A percentile compares a stretch with the other conserved stretches of the same genome.
Evolutionary conservation across 1,284 basidiomycete genomes (phyloP).

Genomic region (Cystobasidiaceae sp.): DNA sequence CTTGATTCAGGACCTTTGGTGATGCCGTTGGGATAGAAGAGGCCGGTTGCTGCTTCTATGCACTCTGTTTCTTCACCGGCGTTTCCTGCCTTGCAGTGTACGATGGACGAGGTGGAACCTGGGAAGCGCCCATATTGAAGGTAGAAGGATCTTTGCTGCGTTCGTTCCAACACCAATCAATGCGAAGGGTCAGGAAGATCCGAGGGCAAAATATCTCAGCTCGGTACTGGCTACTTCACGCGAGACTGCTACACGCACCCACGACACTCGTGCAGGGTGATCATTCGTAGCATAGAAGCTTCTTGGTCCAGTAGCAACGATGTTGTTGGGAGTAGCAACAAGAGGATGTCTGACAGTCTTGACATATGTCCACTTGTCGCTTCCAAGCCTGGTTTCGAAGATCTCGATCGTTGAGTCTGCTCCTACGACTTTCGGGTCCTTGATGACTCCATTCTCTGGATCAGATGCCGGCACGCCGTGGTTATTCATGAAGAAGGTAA

Average conservation of each 20-base stretch:
- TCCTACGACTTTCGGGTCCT: constrained; percentile 52
- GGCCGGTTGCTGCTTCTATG: constrained; percentile 33
- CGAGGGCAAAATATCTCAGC: too few species aligned
- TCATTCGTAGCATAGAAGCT: constrained; percentile 67
- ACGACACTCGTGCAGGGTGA: constrained; percentile 52
- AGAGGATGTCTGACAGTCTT: constrained; percentile 57
- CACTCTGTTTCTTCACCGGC: constrained; percentile 4
- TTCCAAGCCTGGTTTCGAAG: constrained; percentile 57
- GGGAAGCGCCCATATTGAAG: constrained; percentile 3
- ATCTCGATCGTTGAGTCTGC: constrained; percentile 68
- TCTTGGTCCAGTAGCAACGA: constrained; percentile 60
- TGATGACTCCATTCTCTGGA: not conserved
- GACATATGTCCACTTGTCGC: constrained; percentile 54
- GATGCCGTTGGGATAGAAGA: constrained; percentile 37
- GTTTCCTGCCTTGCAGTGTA: constrained; percentile 35
- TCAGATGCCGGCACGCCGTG: constrained; percentile 53
- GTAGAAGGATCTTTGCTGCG: not conserved
- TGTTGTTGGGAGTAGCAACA: constrained; percentile 64
- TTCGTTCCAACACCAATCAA: not conserved
- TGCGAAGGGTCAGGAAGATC: not conserved
- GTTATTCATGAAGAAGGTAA: constrained; percentile 65
- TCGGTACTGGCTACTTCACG: too few species aligned
- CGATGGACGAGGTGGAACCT: constrained; percentile 29
- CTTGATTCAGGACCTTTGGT: constrained; percentile 31
- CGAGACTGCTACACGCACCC: constrained; percentile 50